Evolutionary conservation across 2,329 filamentous ascomycete species (phyloP), one percentile per base, ranked within the genome.

Genomic region (Penicillium expansum): DNA sequence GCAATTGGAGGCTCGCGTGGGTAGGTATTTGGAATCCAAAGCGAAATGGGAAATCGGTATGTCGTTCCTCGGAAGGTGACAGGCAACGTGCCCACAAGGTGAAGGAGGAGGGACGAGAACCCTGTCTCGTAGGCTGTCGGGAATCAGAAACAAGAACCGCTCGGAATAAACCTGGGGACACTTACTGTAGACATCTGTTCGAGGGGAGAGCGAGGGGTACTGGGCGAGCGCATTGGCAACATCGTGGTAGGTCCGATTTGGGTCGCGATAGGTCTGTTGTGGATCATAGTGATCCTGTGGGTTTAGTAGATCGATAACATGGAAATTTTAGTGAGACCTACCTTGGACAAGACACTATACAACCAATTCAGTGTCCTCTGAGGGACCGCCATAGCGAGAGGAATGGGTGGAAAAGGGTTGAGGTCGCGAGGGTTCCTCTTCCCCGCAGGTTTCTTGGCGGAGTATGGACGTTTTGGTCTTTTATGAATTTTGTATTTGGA

Each of bases 291-390:
- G 70, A 59, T 76, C 71, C 71, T 74, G 61, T 10, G 4, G n/a
- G 48, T 55, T 56, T 59, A 33, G 59, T 57, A 37, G 24, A 45
- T 33, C 2, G 6, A 32, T 20, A 18, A 14, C 3, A 27, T 11
- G 22, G 24, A n/a, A 16, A 9, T 4, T 27, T 5, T 14, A 7
- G 2, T 44, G 48, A 11, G 20, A 56, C 64, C 42, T 77, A 91
- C 89, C 68, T 86, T 90, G 41, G 88, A 90, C 57, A 97, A 78
- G 55, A 96, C 88, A 76, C 90, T 94, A 77, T 96, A 96, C 6
- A 97, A 86, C 93, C 93, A 97, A 77, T 92, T 92, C 69, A 97
- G 82, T 59, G 95, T 88, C 77, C 92, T 90, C 76, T 96, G 92
- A 68, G 91, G 89, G 71, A 96, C 90, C 67, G 87, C 85, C 65